Evolutionary conservation across 2,329 filamentous ascomycete species (phyloP), one percentile per base, ranked within the genome.

Genomic region (Corniculantispora saksenae): DNA sequence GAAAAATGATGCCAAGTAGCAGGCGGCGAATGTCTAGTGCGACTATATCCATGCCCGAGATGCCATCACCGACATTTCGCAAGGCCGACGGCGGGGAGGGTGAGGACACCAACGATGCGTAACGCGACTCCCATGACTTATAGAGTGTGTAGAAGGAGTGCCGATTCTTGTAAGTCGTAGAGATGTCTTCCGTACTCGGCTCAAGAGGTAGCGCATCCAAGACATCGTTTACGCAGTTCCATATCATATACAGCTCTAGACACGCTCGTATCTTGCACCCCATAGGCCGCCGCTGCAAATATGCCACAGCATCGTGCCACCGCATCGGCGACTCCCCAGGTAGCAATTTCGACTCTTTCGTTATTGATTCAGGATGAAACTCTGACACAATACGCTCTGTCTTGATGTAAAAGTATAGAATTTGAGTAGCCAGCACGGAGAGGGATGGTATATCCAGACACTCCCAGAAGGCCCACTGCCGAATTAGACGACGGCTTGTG

Each of bases 331-430:
- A 51, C 13, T 15, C 12, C 21, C 29, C 48, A 15, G 13, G 10
- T 15, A 25, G 19, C 9, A 17, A 5, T 2, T 25, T 17, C 25
- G 19, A 2, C 15, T 40, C 38, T 7, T 15, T 23, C n/a, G 1
- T 35, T 3, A 23, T 25, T 7, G 17, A 9, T 25, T 47, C 55
- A 19, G 43, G 55, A 23, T 47, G 38, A 17, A 58, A 58, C 17
- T 58, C 55, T 45, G 45, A 23, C 38, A 40, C 55, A 10, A 58
- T 40, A 17, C 55, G 40, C 55, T 58, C 55, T 9, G 40, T 29
- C 55, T 58, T 58, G 55, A 58, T 38, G 55, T 58, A 47, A 1
- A 58, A 25, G 55, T 58, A 58, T 23, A 58, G 38, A 25, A 58
- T 58, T 17, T 47, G 55, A 17, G 55, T 25, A 4, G 55, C 55